Conservation (phyloP, 1,139 yeast species). For the Candida sp. region DNA sequence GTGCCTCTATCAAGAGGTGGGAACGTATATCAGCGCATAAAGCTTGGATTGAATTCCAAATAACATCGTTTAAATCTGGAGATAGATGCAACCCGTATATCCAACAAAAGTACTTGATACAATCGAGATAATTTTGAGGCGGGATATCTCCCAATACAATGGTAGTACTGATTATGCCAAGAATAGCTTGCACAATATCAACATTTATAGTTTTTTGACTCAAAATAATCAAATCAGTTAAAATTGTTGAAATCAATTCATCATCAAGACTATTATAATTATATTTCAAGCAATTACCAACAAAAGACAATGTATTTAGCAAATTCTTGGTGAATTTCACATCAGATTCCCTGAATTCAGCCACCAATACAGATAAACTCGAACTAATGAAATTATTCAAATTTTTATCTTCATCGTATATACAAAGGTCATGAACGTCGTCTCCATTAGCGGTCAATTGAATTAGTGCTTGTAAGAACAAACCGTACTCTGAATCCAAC, state of each 20-base stretch:
- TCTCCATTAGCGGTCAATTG: constrained; percentile 59
- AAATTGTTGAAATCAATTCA: constrained; percentile 26
- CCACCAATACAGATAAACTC: constrained; percentile 11
- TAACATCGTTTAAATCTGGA: constrained; percentile 29
- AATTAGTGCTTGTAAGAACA: constrained; percentile 50
- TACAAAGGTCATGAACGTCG: constrained; percentile 55
- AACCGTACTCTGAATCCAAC: constrained; percentile 51
- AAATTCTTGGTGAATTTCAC: constrained; percentile 10
- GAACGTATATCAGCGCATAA: constrained; percentile 19
- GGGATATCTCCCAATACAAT: constrained; percentile 51
- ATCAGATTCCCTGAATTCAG: background rate
- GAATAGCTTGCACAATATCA: constrained; percentile 35
- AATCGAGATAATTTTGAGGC: constrained; percentile 25
- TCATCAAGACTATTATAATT: constrained; percentile 47
- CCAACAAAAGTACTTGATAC: constrained; percentile 45
- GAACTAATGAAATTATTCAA: constrained; percentile 25
- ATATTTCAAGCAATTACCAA: constrained; percentile 45
- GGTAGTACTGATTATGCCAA: constrained; percentile 45
- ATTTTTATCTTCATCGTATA: constrained; percentile 41
- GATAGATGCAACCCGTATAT: constrained; percentile 33
- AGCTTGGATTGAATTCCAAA: constrained; percentile 30
- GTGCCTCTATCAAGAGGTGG: constrained; percentile 15
- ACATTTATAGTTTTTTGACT: constrained; percentile 42
- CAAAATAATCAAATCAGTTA: constrained; percentile 33
- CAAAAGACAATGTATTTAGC: constrained; percentile 28